Percentiles rank a stretch among this genome's conserved stretches.
phyloP scores from a whole-genome alignment of 2,329 filamentous ascomycete species.

The Phoma herbarum region DNA sequence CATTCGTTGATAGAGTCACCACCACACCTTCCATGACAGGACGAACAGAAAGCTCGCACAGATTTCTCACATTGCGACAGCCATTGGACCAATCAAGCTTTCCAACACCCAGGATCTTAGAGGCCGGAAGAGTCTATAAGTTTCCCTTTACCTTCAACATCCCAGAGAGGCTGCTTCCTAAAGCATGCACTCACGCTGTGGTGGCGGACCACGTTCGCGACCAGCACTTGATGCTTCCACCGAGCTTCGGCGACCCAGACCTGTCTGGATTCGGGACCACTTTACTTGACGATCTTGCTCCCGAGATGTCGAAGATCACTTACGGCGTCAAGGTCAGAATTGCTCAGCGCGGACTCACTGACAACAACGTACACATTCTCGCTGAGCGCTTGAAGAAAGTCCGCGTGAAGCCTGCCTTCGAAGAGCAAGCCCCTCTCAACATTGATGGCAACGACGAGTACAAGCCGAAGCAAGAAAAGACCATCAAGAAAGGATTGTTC shows the following conservation, averaged over 20 bases:
- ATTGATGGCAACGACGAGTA: constrained; percentile 61
- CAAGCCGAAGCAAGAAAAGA: constrained; percentile 65
- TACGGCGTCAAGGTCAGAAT: constrained; percentile 65
- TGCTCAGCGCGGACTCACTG: constrained; percentile 50
- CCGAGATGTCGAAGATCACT: constrained; percentile 68
- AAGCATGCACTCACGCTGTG: constrained; percentile 64
- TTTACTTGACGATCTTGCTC: constrained; percentile 68
- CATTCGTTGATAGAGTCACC: constrained; percentile 64
- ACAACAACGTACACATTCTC: constrained; percentile 55
- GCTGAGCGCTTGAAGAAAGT: constrained; percentile 63
- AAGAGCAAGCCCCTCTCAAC: constrained; percentile 68
- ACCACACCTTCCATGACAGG: constrained; percentile 62
- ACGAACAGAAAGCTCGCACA: constrained; percentile 65
- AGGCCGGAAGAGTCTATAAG: constrained; percentile 63
- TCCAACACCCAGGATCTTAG: constrained; percentile 63
- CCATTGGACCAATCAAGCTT: constrained; percentile 64
- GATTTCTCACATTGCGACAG: constrained; percentile 69
- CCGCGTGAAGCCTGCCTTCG: constrained; percentile 66
- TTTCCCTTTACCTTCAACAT: constrained; percentile 72
- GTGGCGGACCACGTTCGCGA: constrained; percentile 62
- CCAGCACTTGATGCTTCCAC: constrained; percentile 67
- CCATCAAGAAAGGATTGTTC: constrained; percentile 67
- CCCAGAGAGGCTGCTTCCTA: constrained; percentile 67
- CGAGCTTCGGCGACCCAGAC: constrained; percentile 67
- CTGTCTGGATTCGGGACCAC: constrained; percentile 60